Evolutionary conservation across 805 yeast species (phyloP).

Genomic region (Zygosaccharomyces bisporus): DNA sequence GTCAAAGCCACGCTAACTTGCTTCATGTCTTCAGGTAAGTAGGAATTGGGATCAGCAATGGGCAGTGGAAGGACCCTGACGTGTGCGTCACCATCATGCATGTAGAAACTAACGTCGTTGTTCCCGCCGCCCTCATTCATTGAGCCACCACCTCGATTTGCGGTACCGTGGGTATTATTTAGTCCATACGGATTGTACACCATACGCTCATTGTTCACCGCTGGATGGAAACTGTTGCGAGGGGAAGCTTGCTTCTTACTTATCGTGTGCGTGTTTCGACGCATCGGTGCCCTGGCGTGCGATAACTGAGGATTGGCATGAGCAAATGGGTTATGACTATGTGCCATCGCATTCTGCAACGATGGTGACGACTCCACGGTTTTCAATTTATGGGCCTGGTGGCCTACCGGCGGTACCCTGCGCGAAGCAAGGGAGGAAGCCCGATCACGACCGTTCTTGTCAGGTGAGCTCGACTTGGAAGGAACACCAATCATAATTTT

Average conservation of each 20-base stretch:
- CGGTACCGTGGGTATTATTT: slow-evolving; percentile 13
- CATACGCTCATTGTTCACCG: slow-evolving; percentile 38
- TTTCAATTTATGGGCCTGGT: slow-evolving; percentile 5
- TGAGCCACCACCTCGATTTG: slow-evolving; percentile 11
- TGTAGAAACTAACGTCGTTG: slow-evolving; percentile 29
- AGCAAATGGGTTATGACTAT: slow-evolving; percentile 32
- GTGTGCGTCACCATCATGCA: slow-evolving; percentile 35
- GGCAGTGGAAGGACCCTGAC: slow-evolving; percentile 56
- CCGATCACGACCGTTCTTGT: slow-evolving; percentile 16
- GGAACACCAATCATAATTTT: slow-evolving; percentile 6
- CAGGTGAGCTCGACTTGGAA: slow-evolving; percentile 15
- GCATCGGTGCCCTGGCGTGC: neutral
- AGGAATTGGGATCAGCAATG: slow-evolving; percentile 61
- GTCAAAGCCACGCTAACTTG: slow-evolving; percentile 47
- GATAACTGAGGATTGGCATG: slow-evolving; percentile 3
- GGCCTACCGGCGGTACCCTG: slow-evolving; percentile 13
- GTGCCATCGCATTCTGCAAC: slow-evolving; percentile 28
- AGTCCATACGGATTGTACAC: slow-evolving; percentile 65
- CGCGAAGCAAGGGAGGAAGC: slow-evolving; percentile 27
- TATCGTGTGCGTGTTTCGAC: slow-evolving; percentile 4
- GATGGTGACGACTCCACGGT: slow-evolving; percentile 26
- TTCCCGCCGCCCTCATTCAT: slow-evolving; percentile 12
- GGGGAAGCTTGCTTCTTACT: neutral
- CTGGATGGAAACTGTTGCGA: slow-evolving; percentile 13
- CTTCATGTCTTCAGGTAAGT: slow-evolving; percentile 50